Conservation (phyloP, 1,284 basidiomycete species). For the Meira miltonrushii region DNA sequence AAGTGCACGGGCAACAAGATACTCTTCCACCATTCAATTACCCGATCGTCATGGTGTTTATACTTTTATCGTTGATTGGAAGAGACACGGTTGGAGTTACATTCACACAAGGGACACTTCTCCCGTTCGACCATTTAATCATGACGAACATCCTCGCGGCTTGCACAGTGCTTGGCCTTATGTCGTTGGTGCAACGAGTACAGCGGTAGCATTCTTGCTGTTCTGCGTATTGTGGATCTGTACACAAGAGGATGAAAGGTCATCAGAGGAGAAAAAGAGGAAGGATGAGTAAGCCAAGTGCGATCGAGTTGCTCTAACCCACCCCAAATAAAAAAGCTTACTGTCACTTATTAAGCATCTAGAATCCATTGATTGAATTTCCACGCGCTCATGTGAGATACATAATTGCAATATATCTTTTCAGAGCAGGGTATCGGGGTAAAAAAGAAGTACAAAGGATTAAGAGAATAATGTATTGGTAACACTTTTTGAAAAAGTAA, state of each 20-base stretch:
- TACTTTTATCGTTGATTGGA: conserved; percentile 85
- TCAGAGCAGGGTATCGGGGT: neutral
- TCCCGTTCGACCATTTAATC: conserved; percentile 83
- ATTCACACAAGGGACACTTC: conserved; percentile 68
- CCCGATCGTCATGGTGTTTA: conserved; percentile 97
- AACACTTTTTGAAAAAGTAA: neutral
- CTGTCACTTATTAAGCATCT: too few relatives aligned
- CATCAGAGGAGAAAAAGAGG: conserved; percentile 8
- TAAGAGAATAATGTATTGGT: neutral
- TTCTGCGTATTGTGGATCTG: conserved; percentile 76
- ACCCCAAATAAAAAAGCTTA: neutral
- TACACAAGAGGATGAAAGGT: conserved; percentile 1
- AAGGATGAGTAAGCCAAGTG: neutral
- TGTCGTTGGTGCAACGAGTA: conserved; percentile 81
- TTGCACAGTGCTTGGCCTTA: conserved; percentile 91
- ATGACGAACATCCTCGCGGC: conserved; percentile 92
- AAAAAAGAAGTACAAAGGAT: neutral
- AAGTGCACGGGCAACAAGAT: conserved; percentile 56
- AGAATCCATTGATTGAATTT: too few relatives aligned
- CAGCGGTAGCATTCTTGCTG: conserved; percentile 72
- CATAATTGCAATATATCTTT: neutral
- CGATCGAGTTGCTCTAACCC: neutral
- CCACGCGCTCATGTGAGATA: too few relatives aligned
- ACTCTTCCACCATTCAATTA: conserved; percentile 72
- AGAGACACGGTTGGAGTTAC: conserved; percentile 75